Evolutionary conservation across 108 stramenopile genomes (phyloP).

Genomic region (Bacterosira constricta): DNA sequence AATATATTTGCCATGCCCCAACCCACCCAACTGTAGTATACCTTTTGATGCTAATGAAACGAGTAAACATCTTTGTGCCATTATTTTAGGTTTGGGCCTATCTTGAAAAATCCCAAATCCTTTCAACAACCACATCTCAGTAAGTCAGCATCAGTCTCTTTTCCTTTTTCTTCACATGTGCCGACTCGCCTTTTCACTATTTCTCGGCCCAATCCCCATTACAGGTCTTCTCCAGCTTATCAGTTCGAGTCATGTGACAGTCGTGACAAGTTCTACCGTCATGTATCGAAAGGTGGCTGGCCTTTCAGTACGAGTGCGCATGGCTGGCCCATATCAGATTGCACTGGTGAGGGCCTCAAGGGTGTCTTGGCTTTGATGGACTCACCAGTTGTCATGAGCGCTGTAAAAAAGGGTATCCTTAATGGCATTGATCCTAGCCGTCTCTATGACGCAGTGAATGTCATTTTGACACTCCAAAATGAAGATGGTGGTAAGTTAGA

Average conservation of each 20-base stretch:
- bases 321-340: constrained; percentile 99
- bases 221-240: constrained; percentile 70
- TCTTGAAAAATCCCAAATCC: constrained; percentile 87
- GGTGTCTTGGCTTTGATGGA: constrained; percentile 76
- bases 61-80: background rate
- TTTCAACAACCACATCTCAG: constrained; percentile 78
- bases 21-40: background rate
- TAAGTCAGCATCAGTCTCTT: constrained; percentile 4
- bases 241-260: constrained; percentile 74
- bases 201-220: background rate
- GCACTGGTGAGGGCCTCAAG: constrained; percentile 97
- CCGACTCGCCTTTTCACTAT: background rate
- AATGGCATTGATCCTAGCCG: constrained; percentile 63
- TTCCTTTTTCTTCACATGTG: background rate
- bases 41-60: background rate
- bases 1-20: background rate
- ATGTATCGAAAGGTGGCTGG: constrained; percentile 97
- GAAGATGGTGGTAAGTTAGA: constrained; percentile 89
- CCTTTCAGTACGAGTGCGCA: constrained; percentile 97
- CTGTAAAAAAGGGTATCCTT: constrained; percentile 49
- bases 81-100: constrained; percentile 59
- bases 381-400: constrained; percentile 56
- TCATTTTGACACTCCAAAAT: constrained; percentile 93
- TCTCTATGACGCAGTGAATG: constrained; percentile 82
- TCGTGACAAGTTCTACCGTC: constrained; percentile 88